Evolutionary conservation across 2,329 filamentous ascomycete species (phyloP), one percentile per base, ranked within the genome.

Genomic region (Tolypocladium pustulatum): DNA sequence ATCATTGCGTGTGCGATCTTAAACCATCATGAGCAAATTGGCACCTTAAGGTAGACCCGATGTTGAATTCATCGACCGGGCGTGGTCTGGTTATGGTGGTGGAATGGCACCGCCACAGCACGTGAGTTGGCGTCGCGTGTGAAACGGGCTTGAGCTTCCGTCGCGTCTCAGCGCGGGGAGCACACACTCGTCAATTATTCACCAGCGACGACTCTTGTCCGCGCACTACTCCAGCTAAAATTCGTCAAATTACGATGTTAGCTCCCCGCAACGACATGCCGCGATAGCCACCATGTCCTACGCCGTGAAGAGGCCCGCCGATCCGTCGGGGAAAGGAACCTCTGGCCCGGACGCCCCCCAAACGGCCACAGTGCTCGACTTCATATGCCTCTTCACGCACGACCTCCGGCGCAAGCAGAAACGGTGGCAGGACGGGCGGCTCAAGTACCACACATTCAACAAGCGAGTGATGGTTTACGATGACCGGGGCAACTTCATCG

Each of bases 401-500:
- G 92, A 97, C 69, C 72, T 96, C 49, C 85, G 86, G 56, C 85
- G 90, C 58, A 97, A 97, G 75, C 86, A 90, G 65, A 97, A 97
- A 71, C 81, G 90, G 61, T 97, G 92, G 92, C 90, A 96, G 67
- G 92, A 97, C 86, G 92, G 93, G 40, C 85, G 85, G 56, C 82
- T 97, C 61, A 89, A 88, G 63, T 96, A 88, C 63, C 92, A 97
- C 69, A 88, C 89, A 0, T 96, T 96, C 81, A 97, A 97, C 75
- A 90, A 86, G 68, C 85, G 90, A 5, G 78, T 94, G 60, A 95
- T 97, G 90, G 89, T 95, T 8, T 93, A 94, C 66, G 91, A 96
- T 70, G 85, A 90, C 54, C 78, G 83, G 2, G 85, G 89, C 0
- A 90, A 92, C 69, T 90, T 87, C 63, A 81, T 97, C 34, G 92